Percentiles rank a stretch among this genome's conserved stretches.
Conservation (phyloP, 805 yeast species). For the Groenewaldozyma tartarivorans region DNA sequence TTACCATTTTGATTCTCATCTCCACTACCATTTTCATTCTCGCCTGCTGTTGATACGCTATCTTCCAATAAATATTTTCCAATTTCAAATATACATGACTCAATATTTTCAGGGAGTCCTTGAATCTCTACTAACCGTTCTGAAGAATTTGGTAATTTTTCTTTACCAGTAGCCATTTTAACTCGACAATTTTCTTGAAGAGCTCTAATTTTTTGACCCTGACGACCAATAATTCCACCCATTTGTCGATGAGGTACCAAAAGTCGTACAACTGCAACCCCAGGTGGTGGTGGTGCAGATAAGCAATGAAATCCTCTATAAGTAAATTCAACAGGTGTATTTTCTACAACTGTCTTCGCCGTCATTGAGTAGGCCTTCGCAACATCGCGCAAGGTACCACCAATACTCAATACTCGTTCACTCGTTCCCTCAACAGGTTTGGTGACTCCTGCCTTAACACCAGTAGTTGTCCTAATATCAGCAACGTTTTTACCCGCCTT, state of each 20-base stretch:
- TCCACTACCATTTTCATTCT: not conserved
- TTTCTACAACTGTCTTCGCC: constrained; percentile 52
- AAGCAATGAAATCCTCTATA: constrained; percentile 1
- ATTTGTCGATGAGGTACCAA: constrained; percentile 76
- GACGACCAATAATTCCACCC: constrained; percentile 83
- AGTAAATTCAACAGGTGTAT: constrained; percentile 23
- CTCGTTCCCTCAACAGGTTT: constrained; percentile 70
- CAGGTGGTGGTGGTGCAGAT: constrained; percentile 35
- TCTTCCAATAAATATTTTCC: constrained; percentile 70
- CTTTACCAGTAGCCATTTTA: constrained; percentile 81
- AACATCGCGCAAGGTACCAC: constrained; percentile 62
- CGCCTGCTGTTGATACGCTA: constrained; percentile 52
- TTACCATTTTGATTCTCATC: not conserved
- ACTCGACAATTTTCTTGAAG: constrained; percentile 61
- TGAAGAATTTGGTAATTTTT: constrained; percentile 67
- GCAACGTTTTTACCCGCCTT: constrained; percentile 74
- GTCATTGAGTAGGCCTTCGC: constrained; percentile 63
- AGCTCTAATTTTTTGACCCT: constrained; percentile 69
- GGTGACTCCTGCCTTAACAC: constrained; percentile 80
- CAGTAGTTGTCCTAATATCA: constrained; percentile 60
- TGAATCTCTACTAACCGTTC: constrained; percentile 84
- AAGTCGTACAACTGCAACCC: constrained; percentile 52
- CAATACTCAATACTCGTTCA: constrained; percentile 72
- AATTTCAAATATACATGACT: constrained; percentile 46
- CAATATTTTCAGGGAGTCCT: constrained; percentile 59